Evolutionary conservation across 805 yeast species (phyloP), one percentile per base, ranked within the genome.

Genomic region (Candida awuae): DNA sequence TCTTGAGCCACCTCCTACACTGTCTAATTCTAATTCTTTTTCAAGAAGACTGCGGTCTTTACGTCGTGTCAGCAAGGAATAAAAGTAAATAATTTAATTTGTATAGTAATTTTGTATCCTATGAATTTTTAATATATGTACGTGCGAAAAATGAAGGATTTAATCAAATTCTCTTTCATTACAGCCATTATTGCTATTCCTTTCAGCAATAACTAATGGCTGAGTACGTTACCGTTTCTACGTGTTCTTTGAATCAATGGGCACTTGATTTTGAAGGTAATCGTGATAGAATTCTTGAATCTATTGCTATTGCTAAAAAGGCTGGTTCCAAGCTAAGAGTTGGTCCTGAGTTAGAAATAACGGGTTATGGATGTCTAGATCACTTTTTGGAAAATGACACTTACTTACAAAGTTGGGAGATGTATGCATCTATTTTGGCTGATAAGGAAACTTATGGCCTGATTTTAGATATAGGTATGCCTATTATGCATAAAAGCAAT

Each of bases 161-260:
- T 14, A 28, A 28, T 10, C 16, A 16, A 14, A 13, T 16, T n/a
- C 21, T 17, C 5, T 17, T 15, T 16, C n/a, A 15, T 17, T 15
- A 10, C 8, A 14, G n/a, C 16, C 17, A 15, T 25, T 8, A 9
- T 4, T 22, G 20, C 23, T 14, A 7, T 23, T 13, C 6, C 26
- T 27, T 16, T 6, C 15, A 4, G 16, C 12, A 10, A 4, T 10
- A 7, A 21, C 29, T 15, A 9, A 88, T 88, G 96, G 88, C 94
- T 1, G 92, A 85, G 39, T 71, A 82, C 41, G 78, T 88, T 34
- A 90, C 97, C 0, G 66, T 90, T 27, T 88, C 97, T 1, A 88
- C 97, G 1, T 90, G 97, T 62, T 86, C 88, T 52, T 70, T 92
- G 47, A 92, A 92, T 65, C 99, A 92, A 71, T 92, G 99, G 99